phyloP scores from a whole-genome alignment of 2,329 filamentous ascomycete species.

The Didymosphaeria variabile region DNA sequence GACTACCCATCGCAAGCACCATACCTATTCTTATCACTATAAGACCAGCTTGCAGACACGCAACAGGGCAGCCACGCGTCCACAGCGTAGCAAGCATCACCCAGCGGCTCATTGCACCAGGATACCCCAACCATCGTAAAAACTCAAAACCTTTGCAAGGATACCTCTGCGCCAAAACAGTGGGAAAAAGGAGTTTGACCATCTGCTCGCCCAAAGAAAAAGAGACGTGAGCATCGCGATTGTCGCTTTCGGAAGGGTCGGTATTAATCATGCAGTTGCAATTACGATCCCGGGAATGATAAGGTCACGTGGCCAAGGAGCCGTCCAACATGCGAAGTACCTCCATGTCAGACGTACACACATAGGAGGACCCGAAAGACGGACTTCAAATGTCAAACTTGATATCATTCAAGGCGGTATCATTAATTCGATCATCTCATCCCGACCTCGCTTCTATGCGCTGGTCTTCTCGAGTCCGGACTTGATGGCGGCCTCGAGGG shows the following conservation, averaged over 20 bases:
- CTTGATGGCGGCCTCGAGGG: constrained; percentile 66
- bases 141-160: not conserved
- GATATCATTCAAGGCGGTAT: not conserved
- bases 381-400: not conserved
- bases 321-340: too few relatives aligned
- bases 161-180: not conserved
- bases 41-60: too few relatives aligned
- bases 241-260: not conserved
- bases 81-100: too few relatives aligned
- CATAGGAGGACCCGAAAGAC: too few relatives aligned
- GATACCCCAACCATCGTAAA: not conserved
- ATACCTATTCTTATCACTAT: too few relatives aligned
- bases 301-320: too few relatives aligned
- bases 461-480: constrained; percentile 26
- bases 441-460: not conserved
- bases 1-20: too few relatives aligned
- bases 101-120: too few relatives aligned
- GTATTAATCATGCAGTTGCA: not conserved
- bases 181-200: not conserved
- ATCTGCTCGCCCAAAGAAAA: not conserved
- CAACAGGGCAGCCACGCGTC: too few relatives aligned
- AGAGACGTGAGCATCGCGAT: not conserved
- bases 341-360: too few relatives aligned
- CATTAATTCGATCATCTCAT: not conserved
- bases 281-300: too few relatives aligned